Conservation (phyloP, 1,139 yeast species). For the Pichia terricola region DNA sequence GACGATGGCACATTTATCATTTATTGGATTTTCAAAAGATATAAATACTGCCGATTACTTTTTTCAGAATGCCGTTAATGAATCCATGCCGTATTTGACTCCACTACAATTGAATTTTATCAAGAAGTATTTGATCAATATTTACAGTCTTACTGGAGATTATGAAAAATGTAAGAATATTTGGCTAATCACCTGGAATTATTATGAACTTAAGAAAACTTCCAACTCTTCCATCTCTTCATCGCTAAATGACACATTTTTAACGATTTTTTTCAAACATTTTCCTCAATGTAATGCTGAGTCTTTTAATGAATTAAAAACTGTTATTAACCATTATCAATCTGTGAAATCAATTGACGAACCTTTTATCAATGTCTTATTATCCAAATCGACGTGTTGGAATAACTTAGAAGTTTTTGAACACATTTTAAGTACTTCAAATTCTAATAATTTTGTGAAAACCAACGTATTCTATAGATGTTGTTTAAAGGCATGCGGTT, state of each 20-base stretch:
- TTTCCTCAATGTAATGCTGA: conserved; percentile 46
- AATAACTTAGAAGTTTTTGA: conserved; percentile 54
- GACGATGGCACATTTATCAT: conserved; percentile 63
- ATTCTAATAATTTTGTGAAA: conserved; percentile 45
- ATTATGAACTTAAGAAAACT: conserved; percentile 43
- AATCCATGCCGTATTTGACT: conserved; percentile 63
- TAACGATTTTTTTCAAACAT: conserved; percentile 55
- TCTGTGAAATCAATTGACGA: conserved; percentile 55
- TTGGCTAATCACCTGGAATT: conserved; percentile 55
- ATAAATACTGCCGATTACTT: conserved; percentile 61
- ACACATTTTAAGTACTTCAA: conserved; percentile 54
- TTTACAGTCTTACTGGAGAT: conserved; percentile 48
- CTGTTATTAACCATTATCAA: conserved; percentile 48
- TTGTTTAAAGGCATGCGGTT: conserved; percentile 64
- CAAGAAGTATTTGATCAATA: conserved; percentile 54
- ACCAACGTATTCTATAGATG: conserved; percentile 72
- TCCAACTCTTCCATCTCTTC: conserved; percentile 58
- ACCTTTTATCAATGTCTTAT: conserved; percentile 68
- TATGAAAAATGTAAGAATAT: conserved; percentile 49
- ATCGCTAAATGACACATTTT: conserved; percentile 60
- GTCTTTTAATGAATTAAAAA: conserved; percentile 50
- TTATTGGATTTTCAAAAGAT: conserved; percentile 76
- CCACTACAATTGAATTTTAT: conserved; percentile 70
- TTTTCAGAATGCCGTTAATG: conserved; percentile 59
- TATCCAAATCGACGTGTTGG: conserved; percentile 65